Percentiles rank a stretch among this genome's conserved stretches.
Conservation (phyloP, 345 rosid genomes). For the Anacardium occidentale region DNA sequence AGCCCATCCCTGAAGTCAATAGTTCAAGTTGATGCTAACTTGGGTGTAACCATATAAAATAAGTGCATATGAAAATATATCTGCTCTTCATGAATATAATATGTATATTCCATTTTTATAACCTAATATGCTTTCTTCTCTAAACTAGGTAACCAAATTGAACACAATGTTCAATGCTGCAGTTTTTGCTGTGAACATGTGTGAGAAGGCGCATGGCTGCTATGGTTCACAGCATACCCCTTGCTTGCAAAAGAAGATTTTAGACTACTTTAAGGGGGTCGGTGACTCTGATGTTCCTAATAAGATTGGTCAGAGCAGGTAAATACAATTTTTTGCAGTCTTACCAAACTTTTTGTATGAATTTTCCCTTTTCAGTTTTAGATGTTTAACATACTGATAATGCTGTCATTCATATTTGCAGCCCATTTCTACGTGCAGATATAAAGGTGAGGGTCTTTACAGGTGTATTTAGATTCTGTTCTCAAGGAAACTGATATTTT, state of each 20-base stretch:
- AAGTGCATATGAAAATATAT: background rate
- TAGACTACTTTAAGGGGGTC: constrained; percentile 52
- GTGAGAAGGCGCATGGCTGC: constrained; percentile 50
- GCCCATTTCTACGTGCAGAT: constrained; percentile 90
- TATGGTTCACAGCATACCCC: constrained; percentile 44
- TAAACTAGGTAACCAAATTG: constrained; percentile 46
- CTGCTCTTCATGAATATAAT: background rate
- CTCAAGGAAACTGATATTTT: constrained; percentile 12
- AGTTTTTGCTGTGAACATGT: constrained; percentile 35
- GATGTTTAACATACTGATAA: constrained; percentile 27
- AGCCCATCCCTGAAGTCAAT: constrained; percentile 5
- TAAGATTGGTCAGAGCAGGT: constrained; percentile 54
- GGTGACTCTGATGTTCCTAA: constrained; percentile 24
- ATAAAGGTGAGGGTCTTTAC: constrained; percentile 63
- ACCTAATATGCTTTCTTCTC: constrained; percentile 12
- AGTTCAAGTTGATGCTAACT: background rate
- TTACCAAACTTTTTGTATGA: background rate
- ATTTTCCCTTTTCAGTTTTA: background rate
- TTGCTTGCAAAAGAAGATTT: constrained; percentile 55
- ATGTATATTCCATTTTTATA: background rate
- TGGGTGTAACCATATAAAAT: background rate
- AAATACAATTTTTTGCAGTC: constrained; percentile 10
- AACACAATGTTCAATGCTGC: constrained; percentile 53
- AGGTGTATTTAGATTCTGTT: constrained; percentile 17
- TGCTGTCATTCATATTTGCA: constrained; percentile 41